phyloP scores from a whole-genome alignment of 139 green algal species.

The Gonium pectorale region DNA sequence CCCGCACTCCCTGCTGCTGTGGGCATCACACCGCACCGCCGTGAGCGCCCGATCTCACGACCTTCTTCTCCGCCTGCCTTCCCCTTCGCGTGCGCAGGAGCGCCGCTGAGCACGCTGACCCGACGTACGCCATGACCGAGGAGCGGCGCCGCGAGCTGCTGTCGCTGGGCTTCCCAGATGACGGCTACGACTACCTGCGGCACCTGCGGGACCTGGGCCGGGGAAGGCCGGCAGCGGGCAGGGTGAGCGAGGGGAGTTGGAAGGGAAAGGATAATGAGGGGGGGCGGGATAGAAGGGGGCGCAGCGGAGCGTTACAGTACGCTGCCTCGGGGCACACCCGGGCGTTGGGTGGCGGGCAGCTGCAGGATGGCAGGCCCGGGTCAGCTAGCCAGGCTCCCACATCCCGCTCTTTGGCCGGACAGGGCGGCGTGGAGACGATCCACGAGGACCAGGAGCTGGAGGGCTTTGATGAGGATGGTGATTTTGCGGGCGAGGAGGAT shows the following conservation, averaged over 20 bases:
- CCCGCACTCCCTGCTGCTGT: too few relatives aligned
- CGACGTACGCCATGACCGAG: constrained; percentile 48
- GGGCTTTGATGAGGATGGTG: constrained; percentile 21
- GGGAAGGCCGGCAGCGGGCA: not conserved
- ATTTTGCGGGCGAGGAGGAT: not conserved
- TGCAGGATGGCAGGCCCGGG: too few relatives aligned
- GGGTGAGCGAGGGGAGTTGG: too few relatives aligned
- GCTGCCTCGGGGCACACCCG: too few relatives aligned
- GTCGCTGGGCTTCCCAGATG: constrained; percentile 90
- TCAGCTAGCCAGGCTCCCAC: too few relatives aligned
- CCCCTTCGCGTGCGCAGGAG: not conserved
- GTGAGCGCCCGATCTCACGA: not conserved
- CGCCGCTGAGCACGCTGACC: constrained; percentile 5
- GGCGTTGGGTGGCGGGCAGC: too few relatives aligned
- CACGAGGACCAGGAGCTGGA: constrained; percentile 43
- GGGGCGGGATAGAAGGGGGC: too few relatives aligned
- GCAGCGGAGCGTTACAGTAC: too few relatives aligned
- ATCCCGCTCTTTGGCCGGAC: too few relatives aligned
- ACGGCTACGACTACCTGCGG: constrained; percentile 96
- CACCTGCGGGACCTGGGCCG: constrained; percentile 78
- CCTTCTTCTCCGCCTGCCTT: not conserved
- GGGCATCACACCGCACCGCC: too few relatives aligned
- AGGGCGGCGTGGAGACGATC: constrained; percentile 9
- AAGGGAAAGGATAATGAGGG: too few relatives aligned
- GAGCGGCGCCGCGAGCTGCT: constrained; percentile 79